Evolutionary conservation across 805 yeast species (phyloP), one percentile per base, ranked within the genome.

Genomic region (Metschnikowia lochheadii): DNA sequence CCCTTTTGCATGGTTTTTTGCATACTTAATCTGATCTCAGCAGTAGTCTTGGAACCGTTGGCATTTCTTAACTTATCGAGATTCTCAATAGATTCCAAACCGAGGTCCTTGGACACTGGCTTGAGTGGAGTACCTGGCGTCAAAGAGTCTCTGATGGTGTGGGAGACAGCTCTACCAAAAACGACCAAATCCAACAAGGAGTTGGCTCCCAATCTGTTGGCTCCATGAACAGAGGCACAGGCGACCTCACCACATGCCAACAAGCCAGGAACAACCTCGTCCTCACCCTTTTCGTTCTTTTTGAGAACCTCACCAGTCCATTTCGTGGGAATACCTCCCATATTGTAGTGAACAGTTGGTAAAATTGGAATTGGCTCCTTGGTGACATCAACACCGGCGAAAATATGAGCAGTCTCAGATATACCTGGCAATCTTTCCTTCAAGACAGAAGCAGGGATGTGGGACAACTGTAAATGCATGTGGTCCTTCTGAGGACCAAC

Each of bases 291-390:
- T 66, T 81, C 92, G 66, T 87, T 89, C 63, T 85, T 67, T 43
- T 89, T 89, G 56, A 92, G 69, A 48, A 84, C 97, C 77, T 92
- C 97, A 78, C 98, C 99, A 59, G 85, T 87, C 87, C 89, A 94
- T 72, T 86, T 89, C 60, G 99, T 94, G 72, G 99, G 99, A 60
- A 92, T 89, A 84, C 98, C 98, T 74, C 99, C 99, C 99, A 92
- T 92, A 76, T 92, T 92, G 80, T 94, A 92, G 76, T 92, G 99
- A 55, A 94, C 99, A 59, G 99, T 92, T 63, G 99, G 99, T 62
- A 94, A 75, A 63, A 92, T 91, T 63, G 98, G 99, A 70, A 94
- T 94, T 66, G 99, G 99, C 77, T 92, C 97, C 79, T 94, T 94
- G 53, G 99, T 94, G 59, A 92, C 98, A 74, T 92, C 99, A 58